phyloP scores from a whole-genome alignment of 257 asterid genomes.

The Primulina tabacum region DNA sequence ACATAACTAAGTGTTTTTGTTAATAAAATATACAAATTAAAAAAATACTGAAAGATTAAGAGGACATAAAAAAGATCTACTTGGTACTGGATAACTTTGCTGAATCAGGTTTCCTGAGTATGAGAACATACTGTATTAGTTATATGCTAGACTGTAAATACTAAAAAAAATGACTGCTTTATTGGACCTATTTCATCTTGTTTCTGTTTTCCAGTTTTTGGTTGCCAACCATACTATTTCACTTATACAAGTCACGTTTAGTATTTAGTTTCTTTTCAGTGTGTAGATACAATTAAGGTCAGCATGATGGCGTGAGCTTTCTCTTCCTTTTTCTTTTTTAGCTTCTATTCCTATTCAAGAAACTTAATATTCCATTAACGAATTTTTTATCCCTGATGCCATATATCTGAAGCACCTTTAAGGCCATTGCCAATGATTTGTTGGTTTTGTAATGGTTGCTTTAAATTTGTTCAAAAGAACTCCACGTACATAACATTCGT shows the following conservation, averaged over 20 bases:
- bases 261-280: neutral
- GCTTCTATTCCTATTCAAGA: neutral
- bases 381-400: too few species aligned
- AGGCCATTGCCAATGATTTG: too few species aligned
- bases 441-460: neutral
- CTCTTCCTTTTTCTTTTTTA: neutral
- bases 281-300: neutral
- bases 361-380: neutral
- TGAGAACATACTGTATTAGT: neutral
- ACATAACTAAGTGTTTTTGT: neutral
- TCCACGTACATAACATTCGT: constrained; percentile 21
- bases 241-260: neutral
- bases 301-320: neutral
- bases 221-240: neutral
- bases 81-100: too few species aligned
- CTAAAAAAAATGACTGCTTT: neutral
- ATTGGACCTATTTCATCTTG: too few species aligned
- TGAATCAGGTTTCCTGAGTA: neutral
- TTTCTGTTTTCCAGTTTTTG: neutral
- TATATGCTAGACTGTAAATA: neutral
- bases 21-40: neutral
- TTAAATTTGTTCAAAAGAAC: neutral
- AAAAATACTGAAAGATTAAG: neutral
- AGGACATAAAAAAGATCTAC: neutral
- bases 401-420: too few species aligned